Evolutionary conservation across 2,329 filamentous ascomycete species (phyloP), one percentile per base, ranked within the genome.

Genomic region (Neonectria magnoliae): DNA sequence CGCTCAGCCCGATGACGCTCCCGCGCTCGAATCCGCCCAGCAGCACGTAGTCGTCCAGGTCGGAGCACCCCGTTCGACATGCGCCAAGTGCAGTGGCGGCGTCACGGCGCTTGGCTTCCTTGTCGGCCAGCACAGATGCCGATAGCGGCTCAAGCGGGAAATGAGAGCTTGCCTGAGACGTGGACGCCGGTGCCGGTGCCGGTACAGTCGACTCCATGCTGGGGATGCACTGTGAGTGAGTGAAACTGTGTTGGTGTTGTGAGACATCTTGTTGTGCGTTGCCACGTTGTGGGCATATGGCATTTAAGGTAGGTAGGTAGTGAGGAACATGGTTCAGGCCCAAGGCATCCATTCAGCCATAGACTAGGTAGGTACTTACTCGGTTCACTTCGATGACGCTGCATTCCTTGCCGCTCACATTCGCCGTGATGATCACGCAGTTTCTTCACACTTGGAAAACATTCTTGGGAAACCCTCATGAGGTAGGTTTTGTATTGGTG

Each of bases 1-100:
- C 78, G 60, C 86, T 89, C 59, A 88, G 58, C 1, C 87, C 87
- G 1, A 87, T 82, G 0, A 89, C 81, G 20, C 76, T 77, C 0
- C 85, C 86, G n/a, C 83, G 75, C 73, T 84, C 81, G 11, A 87
- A 76, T 0, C 85, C 85, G 2, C 83, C 84, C 6, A 81, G 60
- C 5, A 88, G 75, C 6, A 85, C 78, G 31, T 82, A 73, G 2
- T 79, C 74, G 66, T 89, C 87, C 36, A 89, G 68, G 65, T 83
- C 84, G 2, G 53, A 45, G 57, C 84, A 86, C 13, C 85, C 86
- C 1, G 80, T 83, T 29, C 69, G 62, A 31, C 81, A 74, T 5
- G 60, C 63, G 0, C 82, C 81, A 4, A 76, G 69, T 7, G 61
- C 44, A 18, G 60, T 62, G 1, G 78, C 70, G 14, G 58, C 72